These are phyloP conservation scores for Metschnikowia henanensis DNA, from an alignment of 805 yeast genomes.

Conservation along the genomic window DNA sequence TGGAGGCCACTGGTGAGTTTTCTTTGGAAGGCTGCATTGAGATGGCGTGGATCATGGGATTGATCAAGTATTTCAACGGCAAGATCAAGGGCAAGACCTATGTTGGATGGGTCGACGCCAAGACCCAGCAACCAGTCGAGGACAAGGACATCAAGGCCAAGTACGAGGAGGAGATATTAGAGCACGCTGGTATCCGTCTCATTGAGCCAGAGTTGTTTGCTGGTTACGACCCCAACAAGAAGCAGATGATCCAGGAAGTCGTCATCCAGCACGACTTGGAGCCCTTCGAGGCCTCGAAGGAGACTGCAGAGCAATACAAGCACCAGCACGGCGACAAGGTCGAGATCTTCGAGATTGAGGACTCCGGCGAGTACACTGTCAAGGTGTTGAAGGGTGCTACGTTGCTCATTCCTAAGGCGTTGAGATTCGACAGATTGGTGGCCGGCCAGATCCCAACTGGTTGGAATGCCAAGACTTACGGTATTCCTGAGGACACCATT, in stretches of 20 bases:
- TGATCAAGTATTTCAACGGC: constrained; percentile 94
- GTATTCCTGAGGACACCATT: constrained; percentile 91
- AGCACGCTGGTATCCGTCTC: constrained; percentile 95
- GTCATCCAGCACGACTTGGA: constrained; percentile 96
- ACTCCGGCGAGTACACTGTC: constrained; percentile 90
- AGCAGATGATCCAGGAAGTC: constrained; percentile 92
- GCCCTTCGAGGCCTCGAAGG: constrained; percentile 92
- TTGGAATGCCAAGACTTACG: constrained; percentile 94
- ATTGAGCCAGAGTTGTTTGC: constrained; percentile 93
- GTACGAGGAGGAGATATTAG: constrained; percentile 86
- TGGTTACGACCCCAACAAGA: constrained; percentile 94
- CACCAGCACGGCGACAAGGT: constrained; percentile 92
- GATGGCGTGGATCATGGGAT: constrained; percentile 99
- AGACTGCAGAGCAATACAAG: constrained; percentile 93
- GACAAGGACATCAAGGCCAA: constrained; percentile 91
- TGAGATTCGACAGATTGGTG: constrained; percentile 69
- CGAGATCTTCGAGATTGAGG: constrained; percentile 86
- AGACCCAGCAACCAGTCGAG: constrained; percentile 89
- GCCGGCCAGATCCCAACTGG: constrained; percentile 98
- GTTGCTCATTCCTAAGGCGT: constrained; percentile 87
- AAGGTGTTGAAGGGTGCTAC: constrained; percentile 91
- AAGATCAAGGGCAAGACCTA: constrained; percentile 84
- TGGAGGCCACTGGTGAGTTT: constrained; percentile 94
- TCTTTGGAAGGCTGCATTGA: constrained; percentile 97
- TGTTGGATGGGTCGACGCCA: constrained; percentile 97